Conservation (phyloP, 108 stramenopile species). For the Seminavis robusta region DNA sequence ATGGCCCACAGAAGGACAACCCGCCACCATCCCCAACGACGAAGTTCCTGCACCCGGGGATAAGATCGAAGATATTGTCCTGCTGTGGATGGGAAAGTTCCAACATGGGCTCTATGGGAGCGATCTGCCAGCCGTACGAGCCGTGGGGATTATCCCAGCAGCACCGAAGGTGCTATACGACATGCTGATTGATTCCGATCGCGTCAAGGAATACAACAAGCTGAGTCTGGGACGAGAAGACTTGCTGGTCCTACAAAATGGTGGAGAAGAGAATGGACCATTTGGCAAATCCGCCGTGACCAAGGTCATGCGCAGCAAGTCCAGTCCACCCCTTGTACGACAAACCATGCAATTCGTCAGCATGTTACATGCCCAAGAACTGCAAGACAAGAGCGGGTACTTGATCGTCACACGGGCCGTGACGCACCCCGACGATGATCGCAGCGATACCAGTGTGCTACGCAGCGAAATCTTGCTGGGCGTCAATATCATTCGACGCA, state of each 20-base stretch:
- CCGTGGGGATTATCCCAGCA: conserved; percentile 54
- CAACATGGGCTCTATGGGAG: conserved; percentile 62
- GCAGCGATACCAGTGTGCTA: conserved; percentile 25
- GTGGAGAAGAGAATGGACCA: conserved; percentile 40
- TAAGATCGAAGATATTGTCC: conserved; percentile 22
- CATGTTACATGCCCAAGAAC: conserved; percentile 59
- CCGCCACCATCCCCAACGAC: not conserved
- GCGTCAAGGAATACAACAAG: conserved; percentile 80
- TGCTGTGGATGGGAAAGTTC: conserved; percentile 70
- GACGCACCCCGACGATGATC: conserved; percentile 26
- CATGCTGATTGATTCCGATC: conserved; percentile 62
- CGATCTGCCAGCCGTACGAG: conserved; percentile 64
- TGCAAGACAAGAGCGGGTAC: conserved; percentile 67
- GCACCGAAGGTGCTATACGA: conserved; percentile 55
- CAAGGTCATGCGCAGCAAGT: conserved; percentile 63
- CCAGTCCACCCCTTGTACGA: conserved; percentile 59
- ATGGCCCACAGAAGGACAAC: conserved; percentile 1
- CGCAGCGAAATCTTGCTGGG: conserved; percentile 73
- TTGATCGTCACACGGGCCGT: conserved; percentile 71
- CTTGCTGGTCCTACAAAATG: conserved; percentile 49
- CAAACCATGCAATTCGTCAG: conserved; percentile 58
- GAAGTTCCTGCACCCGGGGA: too few relatives aligned
- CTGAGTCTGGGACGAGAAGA: conserved; percentile 67
- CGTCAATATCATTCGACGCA: conserved; percentile 55
- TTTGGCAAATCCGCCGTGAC: conserved; percentile 51